Conservation (phyloP, 1,284 basidiomycete species). For the Ustanciosporium gigantosporum region DNA sequence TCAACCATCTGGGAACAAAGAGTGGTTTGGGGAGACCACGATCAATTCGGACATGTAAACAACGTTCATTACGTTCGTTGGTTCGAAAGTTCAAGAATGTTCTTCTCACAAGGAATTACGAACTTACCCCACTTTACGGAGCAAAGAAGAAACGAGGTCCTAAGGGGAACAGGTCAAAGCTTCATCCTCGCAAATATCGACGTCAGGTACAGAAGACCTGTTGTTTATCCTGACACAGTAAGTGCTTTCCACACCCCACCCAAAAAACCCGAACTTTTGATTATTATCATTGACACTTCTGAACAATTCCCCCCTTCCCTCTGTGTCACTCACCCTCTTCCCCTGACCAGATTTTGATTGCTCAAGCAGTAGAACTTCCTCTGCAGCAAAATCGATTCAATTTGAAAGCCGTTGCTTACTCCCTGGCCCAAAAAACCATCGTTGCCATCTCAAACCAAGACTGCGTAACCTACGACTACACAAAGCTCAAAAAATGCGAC, state of each 20-base stretch:
- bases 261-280: no score
- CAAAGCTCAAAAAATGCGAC: constrained; percentile 36
- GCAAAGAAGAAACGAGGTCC: constrained; percentile 24
- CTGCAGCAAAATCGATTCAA: constrained; percentile 38
- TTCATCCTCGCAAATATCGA: constrained; percentile 48
- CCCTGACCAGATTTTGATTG: constrained; percentile 29
- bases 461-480: constrained; percentile 49
- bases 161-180: constrained; percentile 34
- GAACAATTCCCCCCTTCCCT: background rate
- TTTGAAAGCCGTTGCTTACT: constrained; percentile 32
- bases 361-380: constrained; percentile 35
- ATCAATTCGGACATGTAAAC: constrained; percentile 54
- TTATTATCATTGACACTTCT: no score
- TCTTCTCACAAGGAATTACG: constrained; percentile 15
- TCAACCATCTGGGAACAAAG: constrained; percentile 30
- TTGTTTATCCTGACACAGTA: constrained; percentile 45
- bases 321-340: constrained; percentile 1
- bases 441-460: constrained; percentile 43
- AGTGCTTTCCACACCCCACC: constrained; percentile 2
- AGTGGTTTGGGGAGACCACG: constrained; percentile 46
- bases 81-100: constrained; percentile 50
- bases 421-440: constrained; percentile 33
- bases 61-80: constrained; percentile 54
- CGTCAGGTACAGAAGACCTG: constrained; percentile 49
- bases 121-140: constrained; percentile 9